A percentile compares a stretch with the other conserved stretches of the same genome.
Evolutionary conservation across 306 rosid genomes (phyloP).

Genomic region (Vicia sativa): DNA sequence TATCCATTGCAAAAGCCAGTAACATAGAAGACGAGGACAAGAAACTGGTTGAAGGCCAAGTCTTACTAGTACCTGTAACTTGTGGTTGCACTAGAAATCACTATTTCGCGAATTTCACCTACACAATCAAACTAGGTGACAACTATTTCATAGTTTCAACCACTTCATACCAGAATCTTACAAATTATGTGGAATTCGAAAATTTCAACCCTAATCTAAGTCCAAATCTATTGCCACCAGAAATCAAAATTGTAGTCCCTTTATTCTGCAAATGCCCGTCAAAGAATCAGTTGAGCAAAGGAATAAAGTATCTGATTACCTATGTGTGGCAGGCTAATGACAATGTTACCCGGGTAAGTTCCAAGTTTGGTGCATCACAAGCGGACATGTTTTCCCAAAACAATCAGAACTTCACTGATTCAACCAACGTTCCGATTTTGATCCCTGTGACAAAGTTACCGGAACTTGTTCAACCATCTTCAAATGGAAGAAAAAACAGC

Average conservation of each 20-base stretch:
- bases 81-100: constrained; percentile 64
- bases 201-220: constrained; percentile 50
- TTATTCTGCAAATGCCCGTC: constrained; percentile 78
- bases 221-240: constrained; percentile 45
- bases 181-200: constrained; percentile 44
- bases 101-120: constrained; percentile 63
- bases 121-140: constrained; percentile 53
- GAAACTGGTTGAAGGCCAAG: constrained; percentile 49
- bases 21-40: constrained; percentile 42
- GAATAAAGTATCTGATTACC: constrained; percentile 54
- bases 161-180: constrained; percentile 57
- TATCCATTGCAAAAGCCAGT: constrained; percentile 65
- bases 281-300: constrained; percentile 40
- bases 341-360: constrained; percentile 46
- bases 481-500: constrained; percentile 25
- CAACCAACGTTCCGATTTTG: constrained; percentile 53
- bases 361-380: constrained; percentile 53
- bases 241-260: constrained; percentile 56
- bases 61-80: constrained; percentile 64
- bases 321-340: constrained; percentile 70
- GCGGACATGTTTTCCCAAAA: constrained; percentile 52
- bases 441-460: constrained; percentile 70
- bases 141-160: constrained; percentile 48
- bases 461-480: constrained; percentile 43
- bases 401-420: constrained; percentile 40